These are phyloP conservation scores for Dactylellina parvicollis DNA, from an alignment of 2,329 filamentous ascomycete genomes.

Conservation along the genomic window DNA sequence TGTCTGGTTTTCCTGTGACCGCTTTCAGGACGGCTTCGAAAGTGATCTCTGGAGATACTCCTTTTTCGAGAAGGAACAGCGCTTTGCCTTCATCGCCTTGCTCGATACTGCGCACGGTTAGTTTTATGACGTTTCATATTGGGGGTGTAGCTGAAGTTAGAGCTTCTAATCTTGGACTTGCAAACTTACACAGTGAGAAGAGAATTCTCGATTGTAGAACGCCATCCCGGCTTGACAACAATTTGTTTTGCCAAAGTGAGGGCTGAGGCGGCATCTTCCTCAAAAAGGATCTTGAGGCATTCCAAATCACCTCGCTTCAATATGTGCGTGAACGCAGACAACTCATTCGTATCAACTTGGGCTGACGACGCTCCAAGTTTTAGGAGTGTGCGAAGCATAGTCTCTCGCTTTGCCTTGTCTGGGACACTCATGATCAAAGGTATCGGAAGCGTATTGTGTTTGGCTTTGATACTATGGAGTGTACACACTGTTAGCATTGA, in stretches of 20 bases:
- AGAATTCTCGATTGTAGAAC: background rate
- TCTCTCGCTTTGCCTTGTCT: constrained; percentile 63
- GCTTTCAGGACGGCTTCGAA: no score
- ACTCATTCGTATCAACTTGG: constrained; percentile 74
- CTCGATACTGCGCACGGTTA: constrained; percentile 64
- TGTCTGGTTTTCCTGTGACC: constrained; percentile 65
- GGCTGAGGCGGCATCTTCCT: constrained; percentile 32
- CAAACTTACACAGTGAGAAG: no score
- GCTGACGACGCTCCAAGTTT: constrained; percentile 76
- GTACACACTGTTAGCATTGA: no score
- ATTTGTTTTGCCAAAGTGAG: background rate
- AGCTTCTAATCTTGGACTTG: no score
- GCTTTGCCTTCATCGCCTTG: constrained; percentile 67
- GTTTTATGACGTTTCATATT: no score
- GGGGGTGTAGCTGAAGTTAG: no score
- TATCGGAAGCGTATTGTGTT: constrained; percentile 73
- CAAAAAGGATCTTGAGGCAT: constrained; percentile 64
- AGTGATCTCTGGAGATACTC: constrained; percentile 70
- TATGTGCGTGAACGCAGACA: no score
- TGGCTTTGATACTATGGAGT: constrained; percentile 63
- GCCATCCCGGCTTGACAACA: background rate
- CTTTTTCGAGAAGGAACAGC: constrained; percentile 71
- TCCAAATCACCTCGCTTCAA: constrained; percentile 64
- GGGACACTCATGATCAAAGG: constrained; percentile 74
- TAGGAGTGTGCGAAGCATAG: constrained; percentile 73